Evolutionary conservation across 495 filamentous ascomycete genomes (phyloP).

Genomic region (Hypomontagnella monticulosa): DNA sequence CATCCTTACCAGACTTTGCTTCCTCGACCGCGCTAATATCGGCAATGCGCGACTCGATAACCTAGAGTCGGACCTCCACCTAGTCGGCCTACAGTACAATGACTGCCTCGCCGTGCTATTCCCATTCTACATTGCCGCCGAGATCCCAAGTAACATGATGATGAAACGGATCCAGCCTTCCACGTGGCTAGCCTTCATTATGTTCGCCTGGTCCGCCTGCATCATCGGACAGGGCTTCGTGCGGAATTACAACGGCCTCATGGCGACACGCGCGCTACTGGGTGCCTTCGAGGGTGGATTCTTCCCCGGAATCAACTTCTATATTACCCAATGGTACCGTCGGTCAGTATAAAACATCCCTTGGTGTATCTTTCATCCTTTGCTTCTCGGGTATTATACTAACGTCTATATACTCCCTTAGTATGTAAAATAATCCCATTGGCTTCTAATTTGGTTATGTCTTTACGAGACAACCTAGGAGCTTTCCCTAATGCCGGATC

Average conservation of each 20-base stretch:
- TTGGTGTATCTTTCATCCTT: no score
- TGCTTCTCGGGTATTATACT: no score
- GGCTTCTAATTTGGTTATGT: no score
- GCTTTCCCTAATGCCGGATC: no score
- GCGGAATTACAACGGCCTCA: constrained; percentile 62
- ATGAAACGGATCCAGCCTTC: constrained; percentile 69
- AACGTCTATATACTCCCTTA: no score
- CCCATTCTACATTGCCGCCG: constrained; percentile 71
- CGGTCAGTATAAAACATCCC: no score
- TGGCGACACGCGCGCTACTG: constrained; percentile 67
- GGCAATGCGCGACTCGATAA: constrained; percentile 77
- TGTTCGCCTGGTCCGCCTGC: constrained; percentile 67
- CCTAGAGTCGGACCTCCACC: constrained; percentile 65
- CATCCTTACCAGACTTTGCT: constrained; percentile 50
- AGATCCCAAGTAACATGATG: constrained; percentile 73
- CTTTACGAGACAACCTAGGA: no score
- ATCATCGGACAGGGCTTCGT: constrained; percentile 67
- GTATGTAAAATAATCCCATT: no score
- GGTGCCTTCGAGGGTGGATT: constrained; percentile 72
- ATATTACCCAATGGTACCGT: constrained; percentile 81
- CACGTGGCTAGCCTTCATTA: constrained; percentile 66
- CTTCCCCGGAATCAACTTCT: constrained; percentile 77
- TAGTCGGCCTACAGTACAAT: constrained; percentile 67
- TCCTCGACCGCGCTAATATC: constrained; percentile 71
- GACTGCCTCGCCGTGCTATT: constrained; percentile 66